Evolutionary conservation across 2,329 filamentous ascomycete species (phyloP), one percentile per base, ranked within the genome.

Genomic region (Tolypocladium inflatum): DNA sequence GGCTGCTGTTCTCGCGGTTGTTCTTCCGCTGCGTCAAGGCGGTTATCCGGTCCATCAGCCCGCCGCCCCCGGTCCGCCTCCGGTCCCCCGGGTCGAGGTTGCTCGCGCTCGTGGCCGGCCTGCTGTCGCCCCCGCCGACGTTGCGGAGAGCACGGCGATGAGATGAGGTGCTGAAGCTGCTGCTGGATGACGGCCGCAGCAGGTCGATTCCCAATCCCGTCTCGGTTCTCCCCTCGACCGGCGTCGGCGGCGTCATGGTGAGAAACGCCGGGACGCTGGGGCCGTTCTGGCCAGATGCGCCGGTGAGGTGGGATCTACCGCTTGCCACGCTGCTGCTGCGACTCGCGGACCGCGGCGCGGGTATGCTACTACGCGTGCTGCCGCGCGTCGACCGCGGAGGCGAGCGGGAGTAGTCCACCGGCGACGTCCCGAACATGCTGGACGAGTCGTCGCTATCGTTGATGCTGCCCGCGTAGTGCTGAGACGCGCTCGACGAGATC

Each of bases 331-430:
- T 84, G 56, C 80, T 82, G 66, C 79, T 79, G 55, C 80, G 74
- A 63, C 81, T 83, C 23, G 71, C 68, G 7, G 78, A 75, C 13
- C 75, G 73, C 21, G 74, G 74, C 1, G 69, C 70, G 1, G 75
- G 75, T 55, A 79, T 76, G 55, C 76, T 79, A 39, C 77, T 78
- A 56, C 78, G 76, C 17, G 78, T 76, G 59, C 72, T 76, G 57
- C 77, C 76, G 38, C 75, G 75, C 53, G 82, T 70, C 3, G 80
- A 83, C 50, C 77, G 74, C 2, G 82, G 82, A 17, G 82, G 82
- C 11, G 82, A 84, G 53, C 81, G 78, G 19, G 82, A 84, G 64
- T 80, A 84, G 68, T 85, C 82, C 1, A 84, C 73, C 2, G 79
- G 77, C 33, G 80, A 81, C 19, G 74, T 74, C 38, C 78, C 80